Evolutionary conservation across 306 rosid species (phyloP).

Genomic region (Morella rubra): DNA sequence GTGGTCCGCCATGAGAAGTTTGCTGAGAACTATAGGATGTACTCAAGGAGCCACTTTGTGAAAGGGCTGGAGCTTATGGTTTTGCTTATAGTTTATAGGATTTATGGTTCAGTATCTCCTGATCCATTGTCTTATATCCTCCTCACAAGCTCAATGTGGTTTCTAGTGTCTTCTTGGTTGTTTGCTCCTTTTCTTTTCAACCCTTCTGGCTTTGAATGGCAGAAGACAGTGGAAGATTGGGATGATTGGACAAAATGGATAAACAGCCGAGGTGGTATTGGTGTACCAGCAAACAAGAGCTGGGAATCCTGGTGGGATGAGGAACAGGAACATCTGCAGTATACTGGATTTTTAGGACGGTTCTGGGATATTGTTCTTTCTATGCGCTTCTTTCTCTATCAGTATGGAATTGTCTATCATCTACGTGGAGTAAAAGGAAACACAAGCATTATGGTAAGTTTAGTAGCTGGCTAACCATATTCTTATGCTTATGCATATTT

Average conservation of each 20-base stretch:
- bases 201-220: constrained; percentile 99
- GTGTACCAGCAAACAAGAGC: constrained; percentile 89
- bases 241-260: constrained; percentile 98
- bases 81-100: constrained; percentile 61
- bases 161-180: constrained; percentile 74
- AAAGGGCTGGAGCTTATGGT: constrained; percentile 83
- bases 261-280: constrained; percentile 79
- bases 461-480: constrained; percentile 14
- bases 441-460: constrained; percentile 72
- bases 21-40: constrained; percentile 91
- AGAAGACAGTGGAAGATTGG: constrained; percentile 98
- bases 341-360: constrained; percentile 69
- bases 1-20: constrained; percentile 93
- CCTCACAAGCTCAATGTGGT: constrained; percentile 84
- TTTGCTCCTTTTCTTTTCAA: constrained; percentile 93
- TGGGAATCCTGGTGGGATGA: constrained; percentile 99
- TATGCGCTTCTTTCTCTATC: constrained; percentile 80
- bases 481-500: not conserved
- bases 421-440: constrained; percentile 67
- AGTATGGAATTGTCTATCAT: constrained; percentile 92
- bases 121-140: constrained; percentile 42
- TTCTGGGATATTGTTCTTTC: constrained; percentile 68
- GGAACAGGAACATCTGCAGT: constrained; percentile 90
- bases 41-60: constrained; percentile 93
- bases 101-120: constrained; percentile 65